Base-by-base conservation (phyloP, 1,284 basidiomycete genomes). In the Cutaneotrichosporon spelunceum region DNA sequence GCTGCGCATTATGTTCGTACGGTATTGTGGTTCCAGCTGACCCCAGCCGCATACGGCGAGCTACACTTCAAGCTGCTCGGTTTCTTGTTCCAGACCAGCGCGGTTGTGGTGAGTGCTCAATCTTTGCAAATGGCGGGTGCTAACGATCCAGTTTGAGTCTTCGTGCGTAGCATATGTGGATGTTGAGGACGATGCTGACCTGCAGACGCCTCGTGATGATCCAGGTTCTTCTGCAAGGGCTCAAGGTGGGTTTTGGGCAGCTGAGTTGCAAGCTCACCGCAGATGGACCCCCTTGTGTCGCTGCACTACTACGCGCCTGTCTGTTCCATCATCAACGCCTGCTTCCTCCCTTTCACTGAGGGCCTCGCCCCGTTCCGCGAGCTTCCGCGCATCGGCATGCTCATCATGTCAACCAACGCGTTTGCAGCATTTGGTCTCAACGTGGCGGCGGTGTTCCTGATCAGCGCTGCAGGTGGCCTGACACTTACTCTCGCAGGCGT, bases 241-340 rank as follows among this genome's bases (percentile, higher is more conserved):
- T 78, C 56, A 77, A 78, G 72, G 73, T 74, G 30, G 34, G 68
- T 19, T 26, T 24, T 8, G 5, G 23, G 6, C 4, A 13, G 45
- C 9, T 48, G 6, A 11, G 14, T 7, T 30, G 45, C 19, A 7
- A 21, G 24, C 55, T 55, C 36, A 60, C 27, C 21, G 2, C 56
- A 97, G 83, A 92, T 97, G 93, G 92, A 96, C 79, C 94, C 94
- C 3, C 85, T 97, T 29, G 92, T 95, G 29, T 96, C 92, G 30
- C 82, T 98, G 60, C 91, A 97, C 82, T 98, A 96, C 83, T 94
- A 93, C 77, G 91, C 91, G 10, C 91, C 91, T 19, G 90, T 76
- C 13, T 97, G 94, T 77, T 91, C 94, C 1, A 78, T 84, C 59
- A 89, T 97, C 81, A 97, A 96, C 79, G 84, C 93, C 30, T 78